Conservation (phyloP, 2,329 filamentous ascomycete genomes). For the Aspergillus aculeatinus region DNA sequence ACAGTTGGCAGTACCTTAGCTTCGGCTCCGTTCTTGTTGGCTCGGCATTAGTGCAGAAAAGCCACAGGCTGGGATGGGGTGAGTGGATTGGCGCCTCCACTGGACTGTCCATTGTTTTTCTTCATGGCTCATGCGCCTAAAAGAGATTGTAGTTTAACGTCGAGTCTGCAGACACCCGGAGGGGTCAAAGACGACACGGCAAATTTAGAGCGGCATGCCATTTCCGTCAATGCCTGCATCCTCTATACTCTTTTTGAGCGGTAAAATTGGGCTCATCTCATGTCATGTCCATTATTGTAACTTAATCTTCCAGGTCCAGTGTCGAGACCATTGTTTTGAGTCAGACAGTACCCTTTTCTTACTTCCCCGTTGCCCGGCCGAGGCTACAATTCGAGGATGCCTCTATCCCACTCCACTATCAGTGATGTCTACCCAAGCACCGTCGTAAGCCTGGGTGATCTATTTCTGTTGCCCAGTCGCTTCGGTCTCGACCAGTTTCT, state of each 20-base stretch:
- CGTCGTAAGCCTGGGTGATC: not conserved
- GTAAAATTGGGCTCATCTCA: too few species aligned
- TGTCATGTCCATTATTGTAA: not conserved
- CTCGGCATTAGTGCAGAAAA: conserved; percentile 8
- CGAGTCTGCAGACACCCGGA: not conserved
- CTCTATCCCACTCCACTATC: not conserved
- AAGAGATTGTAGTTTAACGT: not conserved
- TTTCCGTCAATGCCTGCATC: conserved; percentile 1
- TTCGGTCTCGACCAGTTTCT: not conserved
- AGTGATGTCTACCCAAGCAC: not conserved
- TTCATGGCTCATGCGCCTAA: not conserved
- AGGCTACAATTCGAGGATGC: not conserved
- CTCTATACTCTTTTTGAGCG: not conserved
- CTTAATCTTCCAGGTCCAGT: not conserved
- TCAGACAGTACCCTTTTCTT: not conserved
- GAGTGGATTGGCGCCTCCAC: not conserved
- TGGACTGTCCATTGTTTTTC: not conserved
- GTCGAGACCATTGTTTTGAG: not conserved
- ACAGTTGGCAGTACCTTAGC: conserved; percentile 8
- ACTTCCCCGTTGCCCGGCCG: not conserved
- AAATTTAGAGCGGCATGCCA: not conserved
- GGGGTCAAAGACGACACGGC: not conserved
- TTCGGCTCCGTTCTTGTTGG: conserved; percentile 8
- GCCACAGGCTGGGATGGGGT: not conserved
- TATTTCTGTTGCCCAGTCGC: not conserved